Percentiles rank a stretch among this genome's conserved stretches.
These are phyloP conservation scores for Pseudogymnoascus sp. DNA, from an alignment of 2,329 filamentous ascomycete species.

Conservation along the genomic window DNA sequence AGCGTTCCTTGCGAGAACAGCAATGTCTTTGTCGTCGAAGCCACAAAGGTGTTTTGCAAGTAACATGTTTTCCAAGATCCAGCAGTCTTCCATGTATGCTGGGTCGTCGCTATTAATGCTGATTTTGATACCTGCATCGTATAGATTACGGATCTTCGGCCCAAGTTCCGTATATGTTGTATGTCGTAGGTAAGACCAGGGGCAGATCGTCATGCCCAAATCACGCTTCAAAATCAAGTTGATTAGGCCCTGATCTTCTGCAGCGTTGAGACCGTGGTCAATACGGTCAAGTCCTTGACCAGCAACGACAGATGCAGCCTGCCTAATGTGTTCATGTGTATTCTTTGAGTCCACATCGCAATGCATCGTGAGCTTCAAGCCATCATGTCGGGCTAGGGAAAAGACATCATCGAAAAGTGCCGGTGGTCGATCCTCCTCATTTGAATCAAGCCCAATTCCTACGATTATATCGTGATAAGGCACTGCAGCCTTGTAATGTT, in stretches of 20 bases:
- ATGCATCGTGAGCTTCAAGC: constrained; percentile 58
- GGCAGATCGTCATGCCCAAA: constrained; percentile 64
- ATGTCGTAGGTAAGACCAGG: constrained; percentile 58
- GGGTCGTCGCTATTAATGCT: constrained; percentile 40
- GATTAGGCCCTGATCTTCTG: constrained; percentile 51
- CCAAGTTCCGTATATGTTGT: neutral
- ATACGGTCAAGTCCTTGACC: constrained; percentile 55
- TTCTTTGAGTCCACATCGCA: constrained; percentile 60
- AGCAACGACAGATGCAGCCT: constrained; percentile 44
- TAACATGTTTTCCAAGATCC: constrained; percentile 41
- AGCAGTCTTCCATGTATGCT: constrained; percentile 42
- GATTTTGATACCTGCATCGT: constrained; percentile 36
- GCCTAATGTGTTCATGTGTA: constrained; percentile 54
- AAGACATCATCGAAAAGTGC: constrained; percentile 56
- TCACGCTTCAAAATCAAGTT: constrained; percentile 30
- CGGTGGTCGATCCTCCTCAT: constrained; percentile 47
- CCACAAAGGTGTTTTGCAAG: constrained; percentile 36
- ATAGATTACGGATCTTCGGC: constrained; percentile 34
- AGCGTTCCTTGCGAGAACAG: constrained; percentile 34
- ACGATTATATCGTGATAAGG: constrained; percentile 28
- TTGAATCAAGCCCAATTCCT: constrained; percentile 60
- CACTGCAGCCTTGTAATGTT: constrained; percentile 35
- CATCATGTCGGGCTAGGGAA: constrained; percentile 40
- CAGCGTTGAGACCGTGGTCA: constrained; percentile 58
- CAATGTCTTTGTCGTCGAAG: constrained; percentile 37